phyloP scores from a whole-genome alignment of 768 basidiomycete genomes.

The Chlorophyllum brunneum region DNA sequence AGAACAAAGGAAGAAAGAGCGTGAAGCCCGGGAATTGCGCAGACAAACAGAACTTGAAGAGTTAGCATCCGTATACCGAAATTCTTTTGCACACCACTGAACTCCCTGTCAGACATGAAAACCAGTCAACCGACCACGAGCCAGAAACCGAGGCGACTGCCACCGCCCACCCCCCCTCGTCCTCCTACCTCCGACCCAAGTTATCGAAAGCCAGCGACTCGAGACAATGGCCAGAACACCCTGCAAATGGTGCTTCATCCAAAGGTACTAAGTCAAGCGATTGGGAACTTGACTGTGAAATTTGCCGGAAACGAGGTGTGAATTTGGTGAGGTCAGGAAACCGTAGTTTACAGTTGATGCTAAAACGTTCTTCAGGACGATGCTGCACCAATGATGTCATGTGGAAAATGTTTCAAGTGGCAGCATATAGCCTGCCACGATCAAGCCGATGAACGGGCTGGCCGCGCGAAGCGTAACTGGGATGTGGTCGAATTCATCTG shows the following conservation, averaged over 20 bases:
- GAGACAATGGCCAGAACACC: background rate
- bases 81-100: background rate
- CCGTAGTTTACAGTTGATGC: background rate
- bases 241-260: slow-evolving; percentile 20
- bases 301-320: slow-evolving; percentile 68
- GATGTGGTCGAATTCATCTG: slow-evolving; percentile 82
- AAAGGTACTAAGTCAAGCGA: slow-evolving; percentile 54
- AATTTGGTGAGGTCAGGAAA: slow-evolving; percentile 53
- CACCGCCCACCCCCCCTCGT: background rate
- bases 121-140: slow-evolving; percentile 2
- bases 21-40: slow-evolving; percentile 38
- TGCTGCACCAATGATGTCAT: slow-evolving; percentile 74
- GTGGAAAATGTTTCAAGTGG: slow-evolving; percentile 81
- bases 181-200: background rate
- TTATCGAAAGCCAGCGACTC: background rate
- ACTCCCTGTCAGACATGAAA: slow-evolving; percentile 2
- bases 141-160: background rate
- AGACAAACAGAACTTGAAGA: slow-evolving; percentile 22
- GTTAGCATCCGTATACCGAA: slow-evolving; percentile 12
- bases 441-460: slow-evolving; percentile 55
- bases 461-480: slow-evolving; percentile 76
- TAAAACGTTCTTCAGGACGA: slow-evolving; percentile 56
- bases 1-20: slow-evolving; percentile 47
- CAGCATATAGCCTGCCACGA: slow-evolving; percentile 90
- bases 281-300: slow-evolving; percentile 88